Percentiles rank a stretch among this genome's conserved stretches.
Evolutionary conservation across 2,329 filamentous ascomycete genomes (phyloP).

Genomic region (Diaporthe aspalathi): DNA sequence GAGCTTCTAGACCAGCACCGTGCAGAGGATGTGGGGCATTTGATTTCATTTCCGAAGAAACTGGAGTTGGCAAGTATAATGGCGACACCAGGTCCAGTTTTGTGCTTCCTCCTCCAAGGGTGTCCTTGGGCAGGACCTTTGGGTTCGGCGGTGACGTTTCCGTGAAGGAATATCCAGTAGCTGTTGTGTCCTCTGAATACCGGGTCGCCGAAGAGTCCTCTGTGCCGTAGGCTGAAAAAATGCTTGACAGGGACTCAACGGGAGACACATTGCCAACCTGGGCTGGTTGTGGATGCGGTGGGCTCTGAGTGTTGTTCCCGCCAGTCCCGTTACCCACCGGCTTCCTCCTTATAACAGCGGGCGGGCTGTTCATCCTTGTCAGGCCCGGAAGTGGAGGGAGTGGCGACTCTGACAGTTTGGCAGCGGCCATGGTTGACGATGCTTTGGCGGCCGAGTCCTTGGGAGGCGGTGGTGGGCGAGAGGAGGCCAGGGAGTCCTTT

Average conservation of each 20-base stretch:
- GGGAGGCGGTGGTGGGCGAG: conserved; percentile 39
- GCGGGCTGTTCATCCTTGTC: conserved; percentile 36
- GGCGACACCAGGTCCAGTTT: conserved; percentile 33
- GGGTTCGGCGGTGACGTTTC: conserved; percentile 34
- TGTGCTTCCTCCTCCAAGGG: not conserved
- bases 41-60: conserved; percentile 32
- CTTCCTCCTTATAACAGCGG: conserved; percentile 35
- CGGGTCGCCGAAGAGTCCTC: conserved; percentile 32
- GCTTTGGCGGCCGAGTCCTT: conserved; percentile 33
- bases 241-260: conserved; percentile 63
- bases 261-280: conserved; percentile 49
- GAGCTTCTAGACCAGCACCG: conserved; percentile 8
- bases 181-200: conserved; percentile 35
- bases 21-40: conserved; percentile 25
- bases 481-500: conserved; percentile 40
- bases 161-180: conserved; percentile 32
- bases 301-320: conserved; percentile 30
- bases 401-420: conserved; percentile 31
- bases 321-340: conserved; percentile 34
- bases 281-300: conserved; percentile 41
- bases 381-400: conserved; percentile 33
- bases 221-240: conserved; percentile 64
- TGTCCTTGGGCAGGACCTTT: conserved; percentile 30
- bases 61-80: conserved; percentile 33
- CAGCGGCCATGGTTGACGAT: conserved; percentile 31